A percentile compares a stretch with the other conserved stretches of the same genome.
Evolutionary conservation across 1,139 yeast genomes (phyloP).

Genomic region (Spathaspora jeffriesii): DNA sequence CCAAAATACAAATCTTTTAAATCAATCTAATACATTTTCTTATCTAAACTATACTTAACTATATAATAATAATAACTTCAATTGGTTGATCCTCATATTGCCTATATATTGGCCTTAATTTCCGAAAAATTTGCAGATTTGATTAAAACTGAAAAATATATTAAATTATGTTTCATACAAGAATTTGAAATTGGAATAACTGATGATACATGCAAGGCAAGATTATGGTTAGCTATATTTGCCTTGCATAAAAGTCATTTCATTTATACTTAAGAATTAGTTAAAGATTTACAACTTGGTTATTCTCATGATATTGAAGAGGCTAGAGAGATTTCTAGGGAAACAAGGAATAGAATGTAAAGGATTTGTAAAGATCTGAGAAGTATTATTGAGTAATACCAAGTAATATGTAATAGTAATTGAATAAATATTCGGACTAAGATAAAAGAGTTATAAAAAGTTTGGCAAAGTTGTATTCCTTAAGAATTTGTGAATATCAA

Average conservation of each 20-base stretch:
- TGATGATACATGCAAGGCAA: slow-evolving; percentile 80
- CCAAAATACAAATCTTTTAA: no score
- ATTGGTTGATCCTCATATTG: slow-evolving; percentile 47
- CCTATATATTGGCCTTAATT: slow-evolving; percentile 69
- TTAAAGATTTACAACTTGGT: slow-evolving; percentile 74
- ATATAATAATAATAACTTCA: no score
- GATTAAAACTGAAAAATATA: slow-evolving; percentile 59
- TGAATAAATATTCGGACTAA: no score
- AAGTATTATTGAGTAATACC: no score
- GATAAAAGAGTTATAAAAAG: no score
- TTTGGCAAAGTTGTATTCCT: no score
- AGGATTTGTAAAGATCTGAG: no score
- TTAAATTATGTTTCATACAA: slow-evolving; percentile 73
- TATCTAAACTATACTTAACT: no score
- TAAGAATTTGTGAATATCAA: no score
- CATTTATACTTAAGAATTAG: slow-evolving; percentile 72
- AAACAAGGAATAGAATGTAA: slow-evolving; percentile 51
- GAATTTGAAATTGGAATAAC: slow-evolving; percentile 67
- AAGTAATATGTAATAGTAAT: no score
- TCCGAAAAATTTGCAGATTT: slow-evolving; percentile 58
- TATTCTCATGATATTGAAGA: slow-evolving; percentile 87
- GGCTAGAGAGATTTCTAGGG: slow-evolving; percentile 82
- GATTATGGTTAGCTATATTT: slow-evolving; percentile 82
- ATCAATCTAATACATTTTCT: no score
- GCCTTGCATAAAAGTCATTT: slow-evolving; percentile 60